A percentile compares a stretch with the other conserved stretches of the same genome.
These are phyloP conservation scores for Betula pendula DNA, from an alignment of 306 rosid species.

Conservation along the genomic window DNA sequence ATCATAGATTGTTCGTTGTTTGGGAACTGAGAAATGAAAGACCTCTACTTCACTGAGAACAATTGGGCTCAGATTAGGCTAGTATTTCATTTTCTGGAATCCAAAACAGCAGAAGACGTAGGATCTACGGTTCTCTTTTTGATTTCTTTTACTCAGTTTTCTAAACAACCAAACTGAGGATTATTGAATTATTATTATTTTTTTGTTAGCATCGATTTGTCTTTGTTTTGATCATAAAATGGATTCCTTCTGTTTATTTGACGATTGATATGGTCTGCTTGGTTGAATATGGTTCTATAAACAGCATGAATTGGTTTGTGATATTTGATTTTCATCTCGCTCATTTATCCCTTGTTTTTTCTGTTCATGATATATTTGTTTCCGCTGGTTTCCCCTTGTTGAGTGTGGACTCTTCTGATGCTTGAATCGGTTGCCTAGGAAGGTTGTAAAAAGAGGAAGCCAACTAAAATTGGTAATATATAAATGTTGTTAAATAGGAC, in stretches of 20 bases:
- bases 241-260: slow-evolving; percentile 14
- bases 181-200: slow-evolving; percentile 20
- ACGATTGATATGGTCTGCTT: neutral
- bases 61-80: slow-evolving; percentile 22
- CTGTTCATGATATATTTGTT: slow-evolving; percentile 2
- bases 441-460: neutral
- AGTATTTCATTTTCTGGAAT: slow-evolving; percentile 6
- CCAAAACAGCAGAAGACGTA: slow-evolving; percentile 20
- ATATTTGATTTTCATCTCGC: slow-evolving; percentile 10
- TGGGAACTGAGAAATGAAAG: slow-evolving; percentile 16
- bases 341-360: slow-evolving; percentile 3
- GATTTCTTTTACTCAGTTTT: slow-evolving; percentile 8
- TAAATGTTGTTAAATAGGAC: neutral
- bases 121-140: slow-evolving; percentile 5
- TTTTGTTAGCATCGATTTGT: slow-evolving; percentile 25
- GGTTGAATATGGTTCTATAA: slow-evolving; percentile 5
- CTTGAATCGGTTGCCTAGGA: slow-evolving; percentile 21
- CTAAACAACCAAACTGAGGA: slow-evolving; percentile 28
- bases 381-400: neutral
- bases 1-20: slow-evolving; percentile 22
- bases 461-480: neutral
- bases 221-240: slow-evolving; percentile 9
- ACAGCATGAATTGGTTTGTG: slow-evolving; percentile 26
- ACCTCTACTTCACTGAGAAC: slow-evolving; percentile 16
- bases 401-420: slow-evolving; percentile 17